These are phyloP conservation scores for Phascolomyces articulosus DNA, from an alignment of 371 early-diverging fungal genomes.

Conservation along the genomic window DNA sequence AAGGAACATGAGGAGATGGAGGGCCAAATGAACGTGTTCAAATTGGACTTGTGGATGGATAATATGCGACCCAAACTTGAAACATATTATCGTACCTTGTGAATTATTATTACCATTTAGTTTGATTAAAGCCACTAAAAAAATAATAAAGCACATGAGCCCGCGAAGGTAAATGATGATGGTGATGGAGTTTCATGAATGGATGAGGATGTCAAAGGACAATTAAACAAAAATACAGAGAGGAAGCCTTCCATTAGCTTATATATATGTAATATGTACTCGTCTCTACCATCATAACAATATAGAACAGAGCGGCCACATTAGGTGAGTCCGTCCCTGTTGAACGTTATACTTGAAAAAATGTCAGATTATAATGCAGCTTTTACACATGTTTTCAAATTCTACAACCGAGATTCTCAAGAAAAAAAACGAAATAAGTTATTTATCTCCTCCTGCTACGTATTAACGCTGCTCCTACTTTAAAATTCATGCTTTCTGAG, in stretches of 20 bases:
- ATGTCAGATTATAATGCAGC: constrained; percentile 50
- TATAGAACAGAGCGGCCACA: constrained; percentile 18
- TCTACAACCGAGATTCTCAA: constrained; percentile 36
- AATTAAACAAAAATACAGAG: too few relatives aligned
- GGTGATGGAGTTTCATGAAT: neutral
- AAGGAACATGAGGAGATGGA: constrained; percentile 54
- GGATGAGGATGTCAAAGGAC: too few relatives aligned
- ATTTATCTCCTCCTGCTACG: neutral
- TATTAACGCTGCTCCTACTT: too few relatives aligned
- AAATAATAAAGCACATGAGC: constrained; percentile 46
- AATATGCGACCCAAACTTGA: constrained; percentile 76
- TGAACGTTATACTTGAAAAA: constrained; percentile 58
- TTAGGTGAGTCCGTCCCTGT: constrained; percentile 50
- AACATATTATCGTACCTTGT: constrained; percentile 74
- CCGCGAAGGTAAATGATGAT: constrained; percentile 22
- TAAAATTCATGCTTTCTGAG: constrained; percentile 17
- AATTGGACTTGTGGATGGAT: constrained; percentile 64
- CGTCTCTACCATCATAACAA: too few relatives aligned
- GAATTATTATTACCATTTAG: constrained; percentile 71
- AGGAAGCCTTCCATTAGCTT: too few relatives aligned
- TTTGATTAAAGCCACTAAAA: constrained; percentile 58
- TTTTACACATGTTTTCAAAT: constrained; percentile 53
- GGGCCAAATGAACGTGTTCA: constrained; percentile 51
- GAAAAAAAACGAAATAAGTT: neutral
- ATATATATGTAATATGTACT: too few relatives aligned